A percentile compares a stretch with the other conserved stretches of the same genome.
These are phyloP conservation scores for Paspalum vaginatum DNA, from an alignment of 176 grass and related monocot species.

Conservation along the genomic window DNA sequence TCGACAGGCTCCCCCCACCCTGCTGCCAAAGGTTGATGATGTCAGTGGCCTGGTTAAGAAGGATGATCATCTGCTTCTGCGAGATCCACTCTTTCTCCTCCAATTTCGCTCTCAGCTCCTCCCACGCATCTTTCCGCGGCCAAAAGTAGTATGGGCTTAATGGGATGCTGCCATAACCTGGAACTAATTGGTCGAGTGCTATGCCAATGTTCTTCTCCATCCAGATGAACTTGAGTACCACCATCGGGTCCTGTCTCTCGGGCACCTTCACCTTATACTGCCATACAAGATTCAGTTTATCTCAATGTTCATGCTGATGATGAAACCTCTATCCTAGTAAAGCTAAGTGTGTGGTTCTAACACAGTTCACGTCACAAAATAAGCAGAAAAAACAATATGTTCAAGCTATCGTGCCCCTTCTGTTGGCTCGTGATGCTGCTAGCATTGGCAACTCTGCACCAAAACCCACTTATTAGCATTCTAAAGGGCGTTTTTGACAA, in stretches of 20 bases:
- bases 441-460: neutral
- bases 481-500: neutral
- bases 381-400: neutral
- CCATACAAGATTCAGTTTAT: neutral
- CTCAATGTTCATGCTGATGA: neutral
- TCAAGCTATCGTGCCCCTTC: neutral
- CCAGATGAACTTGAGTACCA: slow-evolving; percentile 83
- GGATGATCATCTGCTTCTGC: slow-evolving; percentile 76
- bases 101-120: slow-evolving; percentile 72
- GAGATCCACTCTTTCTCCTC: slow-evolving; percentile 88
- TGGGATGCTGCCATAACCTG: slow-evolving; percentile 67
- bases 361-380: neutral
- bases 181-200: slow-evolving; percentile 65
- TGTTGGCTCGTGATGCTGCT: neutral
- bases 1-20: slow-evolving; percentile 55
- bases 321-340: neutral
- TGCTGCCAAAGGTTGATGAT: slow-evolving; percentile 94
- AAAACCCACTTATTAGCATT: neutral
- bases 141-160: slow-evolving; percentile 89
- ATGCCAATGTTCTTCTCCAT: slow-evolving; percentile 94
- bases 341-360: neutral
- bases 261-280: slow-evolving; percentile 71
- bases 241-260: slow-evolving; percentile 53
- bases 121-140: slow-evolving; percentile 84
- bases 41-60: slow-evolving; percentile 88